Conservation (phyloP, 176 grass and related monocot species). For the Phyllostachys edulis region DNA sequence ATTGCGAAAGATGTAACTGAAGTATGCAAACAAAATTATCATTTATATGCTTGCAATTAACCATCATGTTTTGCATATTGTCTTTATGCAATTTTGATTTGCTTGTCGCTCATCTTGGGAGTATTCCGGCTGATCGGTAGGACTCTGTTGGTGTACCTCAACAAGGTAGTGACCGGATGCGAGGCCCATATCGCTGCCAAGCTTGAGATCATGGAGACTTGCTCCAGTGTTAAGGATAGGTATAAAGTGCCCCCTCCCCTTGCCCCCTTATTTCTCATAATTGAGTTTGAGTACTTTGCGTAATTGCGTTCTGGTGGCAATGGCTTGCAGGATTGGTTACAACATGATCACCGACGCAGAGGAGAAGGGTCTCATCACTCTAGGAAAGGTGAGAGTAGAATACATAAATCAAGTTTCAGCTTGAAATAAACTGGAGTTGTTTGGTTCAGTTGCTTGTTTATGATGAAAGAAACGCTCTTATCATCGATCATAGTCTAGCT, state of each 20-base stretch:
- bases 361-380: constrained; percentile 49
- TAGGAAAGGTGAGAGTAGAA: constrained; percentile 28
- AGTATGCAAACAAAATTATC: neutral
- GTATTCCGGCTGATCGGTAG: constrained; percentile 47
- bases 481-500: neutral
- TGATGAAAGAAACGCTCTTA: neutral
- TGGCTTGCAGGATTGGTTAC: constrained; percentile 47
- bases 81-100: neutral
- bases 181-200: constrained; percentile 46
- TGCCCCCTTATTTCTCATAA: neutral
- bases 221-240: constrained; percentile 69
- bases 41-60: neutral
- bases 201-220: constrained; percentile 62
- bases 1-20: constrained; percentile 54
- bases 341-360: constrained; percentile 64
- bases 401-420: neutral
- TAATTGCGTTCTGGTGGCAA: neutral
- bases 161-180: constrained; percentile 44
- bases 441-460: neutral
- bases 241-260: neutral
- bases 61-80: neutral
- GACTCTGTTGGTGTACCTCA: constrained; percentile 54
- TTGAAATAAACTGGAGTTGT: neutral
- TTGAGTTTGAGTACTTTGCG: neutral
- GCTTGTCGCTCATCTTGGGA: neutral